A percentile compares a stretch with the other conserved stretches of the same genome.
Evolutionary conservation across 2,329 filamentous ascomycete species (phyloP).

Genomic region (Capronia coronata): DNA sequence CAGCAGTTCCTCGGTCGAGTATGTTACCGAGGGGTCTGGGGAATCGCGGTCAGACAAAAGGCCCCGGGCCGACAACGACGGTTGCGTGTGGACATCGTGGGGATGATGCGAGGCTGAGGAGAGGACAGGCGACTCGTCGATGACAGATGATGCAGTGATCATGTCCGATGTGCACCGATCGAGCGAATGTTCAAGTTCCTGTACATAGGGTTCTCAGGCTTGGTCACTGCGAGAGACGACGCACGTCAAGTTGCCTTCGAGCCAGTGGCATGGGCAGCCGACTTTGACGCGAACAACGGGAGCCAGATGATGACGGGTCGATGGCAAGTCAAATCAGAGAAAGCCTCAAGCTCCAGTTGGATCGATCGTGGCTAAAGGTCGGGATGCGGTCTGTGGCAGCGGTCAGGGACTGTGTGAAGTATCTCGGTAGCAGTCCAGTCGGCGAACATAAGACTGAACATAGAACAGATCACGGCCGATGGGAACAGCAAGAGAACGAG

Average conservation of each 20-base stretch:
- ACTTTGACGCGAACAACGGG: not conserved
- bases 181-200: not conserved
- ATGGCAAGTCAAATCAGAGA: not conserved
- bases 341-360: not conserved
- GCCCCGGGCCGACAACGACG: constrained; percentile 4
- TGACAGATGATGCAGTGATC: constrained; percentile 7
- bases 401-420: no score
- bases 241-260: not conserved
- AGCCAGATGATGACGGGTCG: not conserved
- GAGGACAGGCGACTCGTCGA: constrained; percentile 2
- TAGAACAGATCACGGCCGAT: no score
- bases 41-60: constrained; percentile 2
- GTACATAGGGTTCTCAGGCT: not conserved
- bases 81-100: constrained; percentile 13
- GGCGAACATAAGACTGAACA: no score
- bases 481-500: no score
- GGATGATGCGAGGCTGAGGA: constrained; percentile 8
- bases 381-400: no score
- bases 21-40: constrained; percentile 10
- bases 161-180: constrained; percentile 5
- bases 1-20: constrained; percentile 13
- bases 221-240: not conserved
- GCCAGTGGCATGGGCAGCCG: not conserved
- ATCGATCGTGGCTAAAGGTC: not conserved
- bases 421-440: no score